Evolutionary conservation across 2,329 filamentous ascomycete species (phyloP).

Genomic region (Alternaria sp.): DNA sequence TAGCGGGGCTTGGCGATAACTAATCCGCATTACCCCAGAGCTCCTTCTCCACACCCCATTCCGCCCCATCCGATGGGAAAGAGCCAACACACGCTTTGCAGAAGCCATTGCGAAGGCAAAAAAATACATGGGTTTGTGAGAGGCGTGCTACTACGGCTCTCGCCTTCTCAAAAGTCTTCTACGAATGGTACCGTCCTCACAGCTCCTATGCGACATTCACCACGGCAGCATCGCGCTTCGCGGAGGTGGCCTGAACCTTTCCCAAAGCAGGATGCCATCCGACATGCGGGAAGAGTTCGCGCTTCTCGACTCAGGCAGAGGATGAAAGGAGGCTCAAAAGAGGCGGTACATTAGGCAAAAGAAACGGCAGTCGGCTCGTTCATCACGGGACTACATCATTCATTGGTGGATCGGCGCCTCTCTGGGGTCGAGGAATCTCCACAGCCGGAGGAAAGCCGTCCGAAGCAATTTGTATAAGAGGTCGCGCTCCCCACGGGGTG

Average conservation of each 20-base stretch:
- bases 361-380: slow-evolving; percentile 8
- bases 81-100: background rate
- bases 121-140: background rate
- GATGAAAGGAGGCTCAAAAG: background rate
- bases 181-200: background rate
- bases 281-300: slow-evolving; percentile 1
- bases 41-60: slow-evolving; percentile 11
- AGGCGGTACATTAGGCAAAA: slow-evolving; percentile 3
- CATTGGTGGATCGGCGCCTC: slow-evolving; percentile 14
- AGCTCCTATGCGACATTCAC: background rate
- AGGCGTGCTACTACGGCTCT: no score
- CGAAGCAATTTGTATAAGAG: slow-evolving; percentile 16
- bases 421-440: slow-evolving; percentile 6
- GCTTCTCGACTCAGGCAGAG: slow-evolving; percentile 1
- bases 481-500: slow-evolving; percentile 15
- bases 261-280: slow-evolving; percentile 11
- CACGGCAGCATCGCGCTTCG: background rate
- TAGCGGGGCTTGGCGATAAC: slow-evolving; percentile 7
- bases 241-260: background rate
- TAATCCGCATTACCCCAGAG: slow-evolving; percentile 15
- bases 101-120: background rate
- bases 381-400: slow-evolving; percentile 7
- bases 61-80: background rate
- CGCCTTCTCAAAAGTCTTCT: no score
- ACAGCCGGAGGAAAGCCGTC: slow-evolving; percentile 18